phyloP scores from a whole-genome alignment of 768 basidiomycete species.

The Pulveroboletus sp. region DNA sequence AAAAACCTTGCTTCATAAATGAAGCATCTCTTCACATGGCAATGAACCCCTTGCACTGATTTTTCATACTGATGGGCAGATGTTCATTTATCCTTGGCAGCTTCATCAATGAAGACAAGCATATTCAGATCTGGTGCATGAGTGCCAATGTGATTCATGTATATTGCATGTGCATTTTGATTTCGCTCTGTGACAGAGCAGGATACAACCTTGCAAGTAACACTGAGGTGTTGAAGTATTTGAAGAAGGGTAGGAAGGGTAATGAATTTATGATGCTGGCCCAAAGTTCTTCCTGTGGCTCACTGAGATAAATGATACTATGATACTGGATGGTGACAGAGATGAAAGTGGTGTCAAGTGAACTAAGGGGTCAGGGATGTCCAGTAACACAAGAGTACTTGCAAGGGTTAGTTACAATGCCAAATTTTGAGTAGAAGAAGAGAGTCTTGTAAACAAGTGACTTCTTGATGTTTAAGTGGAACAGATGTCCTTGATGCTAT shows the following conservation, averaged over 20 bases:
- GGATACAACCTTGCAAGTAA: conserved; percentile 4
- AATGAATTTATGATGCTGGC: background rate
- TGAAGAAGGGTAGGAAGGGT: background rate
- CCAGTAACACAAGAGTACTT: background rate
- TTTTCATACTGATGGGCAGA: background rate
- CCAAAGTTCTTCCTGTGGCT: background rate
- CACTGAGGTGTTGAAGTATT: background rate
- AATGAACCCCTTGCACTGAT: background rate
- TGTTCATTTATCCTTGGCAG: background rate
- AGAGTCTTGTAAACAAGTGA: background rate
- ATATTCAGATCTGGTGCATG: conserved; percentile 16
- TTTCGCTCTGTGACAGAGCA: conserved; percentile 6
- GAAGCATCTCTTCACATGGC: background rate
- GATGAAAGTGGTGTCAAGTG: background rate
- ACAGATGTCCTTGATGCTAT: no score
- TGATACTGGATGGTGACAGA: background rate
- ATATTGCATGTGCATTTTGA: background rate
- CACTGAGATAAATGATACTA: no score
- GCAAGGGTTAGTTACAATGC: background rate
- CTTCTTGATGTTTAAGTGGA: background rate
- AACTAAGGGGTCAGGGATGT: background rate
- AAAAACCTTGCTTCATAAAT: background rate
- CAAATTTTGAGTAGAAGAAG: no score
- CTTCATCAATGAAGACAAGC: conserved; percentile 25
- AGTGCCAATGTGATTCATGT: conserved; percentile 12